Conservation (phyloP, 495 filamentous ascomycete species). For the Penicillium desertorum region DNA sequence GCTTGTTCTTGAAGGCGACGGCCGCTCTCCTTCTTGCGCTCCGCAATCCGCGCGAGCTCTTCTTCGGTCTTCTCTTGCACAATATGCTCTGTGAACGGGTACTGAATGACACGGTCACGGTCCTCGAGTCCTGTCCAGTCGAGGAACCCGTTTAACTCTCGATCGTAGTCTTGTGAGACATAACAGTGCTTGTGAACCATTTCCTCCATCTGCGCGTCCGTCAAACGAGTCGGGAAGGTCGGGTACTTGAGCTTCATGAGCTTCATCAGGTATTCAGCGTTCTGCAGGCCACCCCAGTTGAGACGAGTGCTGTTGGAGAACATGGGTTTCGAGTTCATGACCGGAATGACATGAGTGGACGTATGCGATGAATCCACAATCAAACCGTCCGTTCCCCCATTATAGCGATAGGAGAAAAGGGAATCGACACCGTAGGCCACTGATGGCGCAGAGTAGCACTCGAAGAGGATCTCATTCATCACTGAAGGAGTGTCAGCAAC, state of each 20-base stretch:
- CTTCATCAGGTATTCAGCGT: conserved; percentile 85
- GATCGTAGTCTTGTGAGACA: conserved; percentile 76
- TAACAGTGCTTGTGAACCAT: conserved; percentile 90
- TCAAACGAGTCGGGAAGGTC: conserved; percentile 79
- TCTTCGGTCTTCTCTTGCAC: conserved; percentile 88
- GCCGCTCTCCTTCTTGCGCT: conserved; percentile 90
- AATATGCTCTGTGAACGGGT: conserved; percentile 88
- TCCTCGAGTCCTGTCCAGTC: conserved; percentile 89
- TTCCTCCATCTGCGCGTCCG: conserved; percentile 78
- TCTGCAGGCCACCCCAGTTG: conserved; percentile 92
- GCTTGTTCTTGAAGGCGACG: conserved; percentile 92
- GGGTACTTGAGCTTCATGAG: conserved; percentile 93
- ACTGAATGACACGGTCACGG: conserved; percentile 83
- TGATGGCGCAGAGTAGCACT: conserved; percentile 85
- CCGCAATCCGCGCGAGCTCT: conserved; percentile 81
- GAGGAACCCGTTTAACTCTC: conserved; percentile 69
- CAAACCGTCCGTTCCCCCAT: conserved; percentile 81
- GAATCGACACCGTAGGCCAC: conserved; percentile 93
- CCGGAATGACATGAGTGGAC: conserved; percentile 93
- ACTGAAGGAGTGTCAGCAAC: conserved; percentile 50
- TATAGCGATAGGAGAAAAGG: conserved; percentile 91
- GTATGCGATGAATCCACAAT: conserved; percentile 91
- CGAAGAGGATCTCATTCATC: conserved; percentile 96
- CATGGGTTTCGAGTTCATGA: conserved; percentile 79
- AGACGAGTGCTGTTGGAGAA: conserved; percentile 80